Conservation (phyloP, 2,329 filamentous ascomycete genomes). For the Arachnopeziza araneosa region DNA sequence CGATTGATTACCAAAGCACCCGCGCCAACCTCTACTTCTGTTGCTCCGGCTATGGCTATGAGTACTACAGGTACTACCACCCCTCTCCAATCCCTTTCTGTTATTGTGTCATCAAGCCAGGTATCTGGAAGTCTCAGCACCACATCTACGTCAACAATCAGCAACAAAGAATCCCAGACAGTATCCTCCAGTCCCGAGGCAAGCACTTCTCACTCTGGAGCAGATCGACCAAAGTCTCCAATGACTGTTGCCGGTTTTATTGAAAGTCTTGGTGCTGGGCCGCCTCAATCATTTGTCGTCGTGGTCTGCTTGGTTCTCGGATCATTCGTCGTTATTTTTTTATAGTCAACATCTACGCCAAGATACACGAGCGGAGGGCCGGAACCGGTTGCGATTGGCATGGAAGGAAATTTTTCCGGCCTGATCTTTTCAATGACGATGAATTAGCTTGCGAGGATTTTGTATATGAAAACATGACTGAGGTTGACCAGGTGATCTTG, state of each 20-base stretch:
- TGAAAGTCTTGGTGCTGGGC: neutral
- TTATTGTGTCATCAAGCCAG: neutral
- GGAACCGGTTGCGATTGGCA: neutral
- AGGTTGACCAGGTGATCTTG: neutral
- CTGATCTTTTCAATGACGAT: neutral
- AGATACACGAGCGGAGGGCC: no score
- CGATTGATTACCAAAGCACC: neutral
- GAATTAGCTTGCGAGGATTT: neutral
- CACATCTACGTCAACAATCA: neutral
- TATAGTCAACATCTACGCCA: neutral
- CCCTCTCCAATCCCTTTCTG: neutral
- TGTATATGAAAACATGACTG: neutral
- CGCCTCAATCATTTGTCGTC: neutral
- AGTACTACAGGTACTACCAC: neutral
- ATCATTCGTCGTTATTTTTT: neutral
- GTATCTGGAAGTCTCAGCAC: neutral
- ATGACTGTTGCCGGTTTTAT: neutral
- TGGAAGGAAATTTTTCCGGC: neutral
- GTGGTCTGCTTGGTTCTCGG: no score
- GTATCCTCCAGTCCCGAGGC: neutral
- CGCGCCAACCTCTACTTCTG: neutral
- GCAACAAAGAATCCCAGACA: neutral
- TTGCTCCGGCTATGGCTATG: neutral
- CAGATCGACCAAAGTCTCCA: neutral
- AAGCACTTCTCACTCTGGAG: neutral